A percentile compares a stretch with the other conserved stretches of the same genome.
These are phyloP conservation scores for Magnolia kwangsiensis DNA, from an alignment of 164 flowering plant genomes.

Conservation along the genomic window DNA sequence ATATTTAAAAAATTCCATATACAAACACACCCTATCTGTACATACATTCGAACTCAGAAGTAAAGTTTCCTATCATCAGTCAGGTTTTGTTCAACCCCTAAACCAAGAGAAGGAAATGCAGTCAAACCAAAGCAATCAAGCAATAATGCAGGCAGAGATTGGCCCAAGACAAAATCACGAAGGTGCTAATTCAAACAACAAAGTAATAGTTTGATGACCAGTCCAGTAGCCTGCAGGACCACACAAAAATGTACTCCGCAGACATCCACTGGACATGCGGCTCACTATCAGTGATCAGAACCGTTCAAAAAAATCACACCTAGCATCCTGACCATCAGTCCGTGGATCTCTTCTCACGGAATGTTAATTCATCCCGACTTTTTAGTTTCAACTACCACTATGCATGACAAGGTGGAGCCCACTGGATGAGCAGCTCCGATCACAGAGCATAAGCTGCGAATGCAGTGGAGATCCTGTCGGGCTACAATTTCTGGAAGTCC, in stretches of 20 bases:
- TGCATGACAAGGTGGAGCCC: not conserved
- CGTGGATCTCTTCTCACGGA: not conserved
- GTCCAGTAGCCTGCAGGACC: not conserved
- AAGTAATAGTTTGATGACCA: not conserved
- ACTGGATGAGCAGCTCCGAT: not conserved
- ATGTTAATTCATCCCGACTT: not conserved
- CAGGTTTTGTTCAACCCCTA: too few species aligned
- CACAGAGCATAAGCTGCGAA: not conserved
- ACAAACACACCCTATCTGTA: too few species aligned
- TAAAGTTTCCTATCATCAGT: too few species aligned
- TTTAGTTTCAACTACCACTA: too few species aligned
- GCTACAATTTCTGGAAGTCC: not conserved
- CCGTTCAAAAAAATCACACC: not conserved
- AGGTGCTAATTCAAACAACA: not conserved
- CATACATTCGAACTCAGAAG: too few species aligned
- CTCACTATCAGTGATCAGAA: not conserved
- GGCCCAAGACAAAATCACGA: not conserved
- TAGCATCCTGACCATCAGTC: not conserved
- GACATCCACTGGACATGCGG: not conserved
- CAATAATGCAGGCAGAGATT: not conserved
- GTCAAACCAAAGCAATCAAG: not conserved
- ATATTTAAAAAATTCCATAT: too few species aligned
- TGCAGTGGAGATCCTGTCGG: not conserved
- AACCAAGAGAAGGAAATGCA: too few species aligned
- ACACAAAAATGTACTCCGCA: not conserved